Evolutionary conservation across 1,284 basidiomycete species (phyloP).

Genomic region (Cutaneotrichosporon arboriforme): DNA sequence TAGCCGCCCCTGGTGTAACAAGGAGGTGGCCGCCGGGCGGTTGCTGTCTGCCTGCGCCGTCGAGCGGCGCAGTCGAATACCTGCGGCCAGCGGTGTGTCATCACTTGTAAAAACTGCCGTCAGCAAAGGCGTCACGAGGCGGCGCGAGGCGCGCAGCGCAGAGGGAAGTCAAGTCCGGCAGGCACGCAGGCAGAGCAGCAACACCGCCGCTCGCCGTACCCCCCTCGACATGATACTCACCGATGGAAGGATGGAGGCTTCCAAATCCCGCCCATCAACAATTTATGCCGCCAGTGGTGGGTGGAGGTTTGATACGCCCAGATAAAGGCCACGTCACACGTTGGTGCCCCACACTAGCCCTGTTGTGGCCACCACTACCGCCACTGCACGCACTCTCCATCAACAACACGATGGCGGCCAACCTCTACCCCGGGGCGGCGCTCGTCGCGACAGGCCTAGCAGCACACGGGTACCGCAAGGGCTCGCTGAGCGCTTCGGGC

Average conservation of each 20-base stretch:
- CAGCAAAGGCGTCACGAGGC: constrained; percentile 9
- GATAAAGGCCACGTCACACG: background rate
- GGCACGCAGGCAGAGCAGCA: too few species aligned
- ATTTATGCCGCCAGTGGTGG: background rate
- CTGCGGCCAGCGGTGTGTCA: constrained; percentile 36
- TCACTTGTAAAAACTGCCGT: constrained; percentile 26
- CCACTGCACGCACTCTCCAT: background rate
- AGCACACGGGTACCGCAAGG: constrained; percentile 53
- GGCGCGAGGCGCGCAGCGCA: too few species aligned
- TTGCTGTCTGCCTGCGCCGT: constrained; percentile 29
- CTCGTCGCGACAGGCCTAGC: constrained; percentile 52
- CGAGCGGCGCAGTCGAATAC: constrained; percentile 24
- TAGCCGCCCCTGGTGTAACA: constrained; percentile 38
- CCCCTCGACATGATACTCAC: constrained; percentile 5
- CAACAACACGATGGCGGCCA: background rate
- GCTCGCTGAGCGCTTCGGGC: constrained; percentile 46
- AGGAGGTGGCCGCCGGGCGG: constrained; percentile 40
- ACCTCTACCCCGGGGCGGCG: constrained; percentile 44
- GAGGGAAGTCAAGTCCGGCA: too few species aligned
- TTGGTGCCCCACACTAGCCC: background rate
- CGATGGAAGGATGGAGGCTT: constrained; percentile 28
- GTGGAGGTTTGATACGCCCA: background rate
- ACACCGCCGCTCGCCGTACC: too few species aligned
- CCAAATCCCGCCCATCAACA: background rate
- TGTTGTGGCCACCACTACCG: too few species aligned